These are phyloP conservation scores for Nakazawaea pomicola DNA, from an alignment of 805 yeast species.

Conservation along the genomic window DNA sequence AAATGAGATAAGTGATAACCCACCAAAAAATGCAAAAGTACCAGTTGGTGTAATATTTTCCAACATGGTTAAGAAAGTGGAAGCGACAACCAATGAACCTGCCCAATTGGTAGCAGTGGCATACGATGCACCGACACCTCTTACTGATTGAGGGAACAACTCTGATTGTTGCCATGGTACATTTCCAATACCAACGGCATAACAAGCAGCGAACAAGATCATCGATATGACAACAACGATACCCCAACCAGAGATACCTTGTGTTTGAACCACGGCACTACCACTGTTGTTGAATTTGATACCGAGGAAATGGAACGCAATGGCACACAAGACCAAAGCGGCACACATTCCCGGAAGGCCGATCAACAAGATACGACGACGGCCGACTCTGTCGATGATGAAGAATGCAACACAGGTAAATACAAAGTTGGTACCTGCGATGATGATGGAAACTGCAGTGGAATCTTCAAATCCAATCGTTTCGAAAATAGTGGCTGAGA, in stretches of 20 bases:
- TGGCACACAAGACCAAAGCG: slow-evolving; percentile 74
- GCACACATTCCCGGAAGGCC: slow-evolving; percentile 85
- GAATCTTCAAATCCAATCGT: slow-evolving; percentile 85
- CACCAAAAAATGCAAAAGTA: slow-evolving; percentile 88
- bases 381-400: slow-evolving; percentile 82
- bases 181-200: slow-evolving; percentile 94
- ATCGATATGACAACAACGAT: slow-evolving; percentile 78
- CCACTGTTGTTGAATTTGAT: slow-evolving; percentile 48
- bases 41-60: slow-evolving; percentile 92
- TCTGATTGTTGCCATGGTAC: slow-evolving; percentile 99
- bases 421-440: slow-evolving; percentile 91
- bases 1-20: slow-evolving; percentile 65
- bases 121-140: slow-evolving; percentile 87
- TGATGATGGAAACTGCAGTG: slow-evolving; percentile 90
- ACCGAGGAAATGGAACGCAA: slow-evolving; percentile 85
- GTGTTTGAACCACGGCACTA: slow-evolving; percentile 29
- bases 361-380: slow-evolving; percentile 71
- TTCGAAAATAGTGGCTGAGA: slow-evolving; percentile 87
- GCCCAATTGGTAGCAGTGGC: slow-evolving; percentile 96
- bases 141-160: slow-evolving; percentile 86
- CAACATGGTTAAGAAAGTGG: slow-evolving; percentile 92
- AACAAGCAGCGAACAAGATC: slow-evolving; percentile 83
- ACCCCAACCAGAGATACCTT: slow-evolving; percentile 78
- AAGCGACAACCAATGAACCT: slow-evolving; percentile 85
- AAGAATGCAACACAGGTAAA: slow-evolving; percentile 83